A percentile compares a stretch with the other conserved stretches of the same genome.
Conservation (phyloP, 371 early-diverging fungal species). For the Basidiobolus meristosporus region DNA sequence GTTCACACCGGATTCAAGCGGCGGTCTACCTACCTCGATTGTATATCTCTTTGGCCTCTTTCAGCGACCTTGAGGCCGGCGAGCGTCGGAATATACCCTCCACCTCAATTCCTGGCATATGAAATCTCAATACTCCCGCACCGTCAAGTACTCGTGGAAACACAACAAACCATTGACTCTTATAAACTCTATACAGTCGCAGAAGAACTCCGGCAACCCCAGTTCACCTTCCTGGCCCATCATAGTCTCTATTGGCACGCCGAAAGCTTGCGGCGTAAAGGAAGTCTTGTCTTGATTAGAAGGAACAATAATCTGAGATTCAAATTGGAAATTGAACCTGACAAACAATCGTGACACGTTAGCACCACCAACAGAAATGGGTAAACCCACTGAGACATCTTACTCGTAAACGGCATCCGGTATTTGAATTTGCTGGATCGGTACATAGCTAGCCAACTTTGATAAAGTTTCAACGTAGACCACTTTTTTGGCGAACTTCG, state of each 20-base stretch:
- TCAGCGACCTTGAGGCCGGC: slow-evolving; percentile 34
- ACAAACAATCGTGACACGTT: neutral
- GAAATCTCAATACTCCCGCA: slow-evolving; percentile 1
- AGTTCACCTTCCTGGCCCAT: slow-evolving; percentile 41
- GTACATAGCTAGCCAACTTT: slow-evolving; percentile 39
- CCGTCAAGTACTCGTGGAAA: neutral
- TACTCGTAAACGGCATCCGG: slow-evolving; percentile 60
- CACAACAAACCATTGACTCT: slow-evolving; percentile 14
- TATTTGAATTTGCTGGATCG: slow-evolving; percentile 48
- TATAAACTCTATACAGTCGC: slow-evolving; percentile 29
- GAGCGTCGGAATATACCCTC: slow-evolving; percentile 85
- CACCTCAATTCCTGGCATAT: slow-evolving; percentile 34
- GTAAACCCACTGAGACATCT: slow-evolving; percentile 8
- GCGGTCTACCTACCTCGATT: slow-evolving; percentile 22
- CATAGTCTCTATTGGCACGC: slow-evolving; percentile 27
- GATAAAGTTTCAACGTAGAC: slow-evolving; percentile 53
- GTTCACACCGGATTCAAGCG: slow-evolving; percentile 10
- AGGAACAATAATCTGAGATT: slow-evolving; percentile 12
- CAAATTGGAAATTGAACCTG: slow-evolving; percentile 17
- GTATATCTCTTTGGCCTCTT: slow-evolving; percentile 41
- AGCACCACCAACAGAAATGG: neutral
- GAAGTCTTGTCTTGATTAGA: slow-evolving; percentile 5
- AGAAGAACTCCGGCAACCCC: slow-evolving; percentile 34
- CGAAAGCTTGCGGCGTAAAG: slow-evolving; percentile 20
- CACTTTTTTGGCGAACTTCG: slow-evolving; percentile 83